Evolutionary conservation across 2,329 filamentous ascomycete genomes (phyloP).

Genomic region (Metarhizium album): DNA sequence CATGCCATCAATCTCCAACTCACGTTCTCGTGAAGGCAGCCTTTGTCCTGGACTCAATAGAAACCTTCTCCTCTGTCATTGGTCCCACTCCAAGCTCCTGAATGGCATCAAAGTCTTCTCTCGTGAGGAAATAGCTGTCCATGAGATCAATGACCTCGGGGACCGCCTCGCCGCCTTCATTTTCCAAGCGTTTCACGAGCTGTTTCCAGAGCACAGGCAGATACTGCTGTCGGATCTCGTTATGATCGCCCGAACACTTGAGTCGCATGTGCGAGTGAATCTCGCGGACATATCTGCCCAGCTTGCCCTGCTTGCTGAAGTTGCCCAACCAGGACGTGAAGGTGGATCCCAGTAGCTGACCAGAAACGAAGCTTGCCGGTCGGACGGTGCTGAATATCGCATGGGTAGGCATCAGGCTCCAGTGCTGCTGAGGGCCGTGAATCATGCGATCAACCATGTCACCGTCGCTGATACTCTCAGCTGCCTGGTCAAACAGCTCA

Average conservation of each 20-base stretch:
- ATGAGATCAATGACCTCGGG: slow-evolving; percentile 82
- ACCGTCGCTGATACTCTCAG: slow-evolving; percentile 93
- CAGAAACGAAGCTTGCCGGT: slow-evolving; percentile 78
- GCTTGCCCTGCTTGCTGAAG: slow-evolving; percentile 74
- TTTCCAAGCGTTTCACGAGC: slow-evolving; percentile 61
- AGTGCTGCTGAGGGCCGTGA: slow-evolving; percentile 94
- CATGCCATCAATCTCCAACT: slow-evolving; percentile 26
- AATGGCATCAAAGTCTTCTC: slow-evolving; percentile 89
- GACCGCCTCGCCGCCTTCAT: slow-evolving; percentile 73
- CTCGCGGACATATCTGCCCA: slow-evolving; percentile 77
- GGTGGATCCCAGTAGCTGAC: slow-evolving; percentile 60
- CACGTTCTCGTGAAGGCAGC: slow-evolving; percentile 79
- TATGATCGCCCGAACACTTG: slow-evolving; percentile 76
- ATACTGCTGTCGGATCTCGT: slow-evolving; percentile 92
- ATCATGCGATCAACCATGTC: slow-evolving; percentile 97
- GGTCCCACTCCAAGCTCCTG: slow-evolving; percentile 82
- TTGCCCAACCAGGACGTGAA: slow-evolving; percentile 94
- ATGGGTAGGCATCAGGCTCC: slow-evolving; percentile 95
- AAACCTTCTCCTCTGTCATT: slow-evolving; percentile 64
- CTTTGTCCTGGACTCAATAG: slow-evolving; percentile 79
- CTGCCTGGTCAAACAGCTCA: slow-evolving; percentile 76
- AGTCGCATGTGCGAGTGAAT: slow-evolving; percentile 97
- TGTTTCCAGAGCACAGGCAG: slow-evolving; percentile 78
- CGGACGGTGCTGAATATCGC: slow-evolving; percentile 91
- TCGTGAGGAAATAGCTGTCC: slow-evolving; percentile 93